Base-by-base conservation (phyloP, 805 yeast species). In the Hanseniaspora meyeri region DNA sequence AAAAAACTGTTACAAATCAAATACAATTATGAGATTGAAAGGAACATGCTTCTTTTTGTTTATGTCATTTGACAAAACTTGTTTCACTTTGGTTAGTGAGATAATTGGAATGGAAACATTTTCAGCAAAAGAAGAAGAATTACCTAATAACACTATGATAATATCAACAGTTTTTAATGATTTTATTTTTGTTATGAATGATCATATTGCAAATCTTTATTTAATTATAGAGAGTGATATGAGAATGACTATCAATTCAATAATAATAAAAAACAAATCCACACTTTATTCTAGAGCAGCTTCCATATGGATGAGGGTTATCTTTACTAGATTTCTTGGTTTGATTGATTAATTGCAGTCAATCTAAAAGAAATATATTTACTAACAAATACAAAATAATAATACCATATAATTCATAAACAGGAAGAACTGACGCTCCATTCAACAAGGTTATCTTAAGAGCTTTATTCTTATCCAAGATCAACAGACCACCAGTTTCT, bases 401-500 rank as follows among this genome's bases (percentile, higher is more conserved):
- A 34, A 36, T 14, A n/a, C n/a, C 31, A 32, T 48, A 42, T n/a
- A n/a, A 48, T 43, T 57, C 62, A 59, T 56, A 51, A 61, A 58
- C 66, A 79, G 95, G 96, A 81, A 96, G 98, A 81, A 91, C 97
- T 71, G 97, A 90, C 76, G 88, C 95, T 77, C 83, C 90, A 73
- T 93, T 93, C 95, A 93, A 93, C 96, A 88, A 87, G 83, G 88
- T 90, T 70, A 76, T 93, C 79, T 85, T 93, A 75, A 88, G 78
- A 76, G 80, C 91, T 73, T 84, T 93, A 77, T 93, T 88, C 88
- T 81, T 93, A 72, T 91, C 97, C 66, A 93, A 93, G 91, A 79
- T 83, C 76, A 93, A 93, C 97, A 88, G 96, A 81, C 99, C 97
- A 72, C 98, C 99, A 64, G 98, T 93, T 63, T 91, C 97, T 68